Conservation (phyloP, 164 flowering plant species). For the Echeveria elegans region DNA sequence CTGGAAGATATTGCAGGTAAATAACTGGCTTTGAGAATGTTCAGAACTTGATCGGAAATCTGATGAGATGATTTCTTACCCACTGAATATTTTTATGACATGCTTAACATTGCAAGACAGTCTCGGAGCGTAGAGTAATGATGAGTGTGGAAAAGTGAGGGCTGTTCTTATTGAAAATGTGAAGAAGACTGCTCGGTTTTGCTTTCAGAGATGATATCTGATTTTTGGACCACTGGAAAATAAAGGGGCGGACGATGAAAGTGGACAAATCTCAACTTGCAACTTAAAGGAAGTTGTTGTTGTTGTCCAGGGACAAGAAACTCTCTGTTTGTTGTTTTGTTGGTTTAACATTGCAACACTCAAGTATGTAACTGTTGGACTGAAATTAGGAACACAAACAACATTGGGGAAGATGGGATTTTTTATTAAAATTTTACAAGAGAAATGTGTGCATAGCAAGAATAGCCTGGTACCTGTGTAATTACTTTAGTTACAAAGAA, state of each 20-base stretch:
- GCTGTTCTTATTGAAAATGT: not conserved
- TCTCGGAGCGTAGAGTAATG: too few relatives aligned
- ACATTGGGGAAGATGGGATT: too few relatives aligned
- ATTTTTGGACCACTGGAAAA: conserved; percentile 2
- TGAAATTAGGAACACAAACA: too few relatives aligned
- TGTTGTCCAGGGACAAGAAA: not conserved
- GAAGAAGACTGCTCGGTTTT: not conserved
- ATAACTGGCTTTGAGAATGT: not conserved
- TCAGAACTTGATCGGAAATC: not conserved
- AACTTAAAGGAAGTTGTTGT: not conserved
- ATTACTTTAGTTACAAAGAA: too few relatives aligned
- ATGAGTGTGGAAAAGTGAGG: not conserved
- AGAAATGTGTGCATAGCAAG: too few relatives aligned
- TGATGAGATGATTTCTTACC: conserved; percentile 19
- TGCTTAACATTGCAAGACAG: too few relatives aligned
- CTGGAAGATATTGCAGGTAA: conserved; percentile 6
- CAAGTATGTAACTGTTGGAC: too few relatives aligned
- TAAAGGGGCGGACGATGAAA: not conserved
- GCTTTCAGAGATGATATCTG: not conserved
- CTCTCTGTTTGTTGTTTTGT: not conserved
- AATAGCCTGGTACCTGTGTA: too few relatives aligned
- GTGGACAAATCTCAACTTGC: conserved; percentile 3
- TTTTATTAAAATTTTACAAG: too few relatives aligned
- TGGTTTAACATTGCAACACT: not conserved
- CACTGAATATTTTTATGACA: too few relatives aligned